Conservation (phyloP, 2,329 filamentous ascomycete species). For the Neonectria magnoliae region DNA sequence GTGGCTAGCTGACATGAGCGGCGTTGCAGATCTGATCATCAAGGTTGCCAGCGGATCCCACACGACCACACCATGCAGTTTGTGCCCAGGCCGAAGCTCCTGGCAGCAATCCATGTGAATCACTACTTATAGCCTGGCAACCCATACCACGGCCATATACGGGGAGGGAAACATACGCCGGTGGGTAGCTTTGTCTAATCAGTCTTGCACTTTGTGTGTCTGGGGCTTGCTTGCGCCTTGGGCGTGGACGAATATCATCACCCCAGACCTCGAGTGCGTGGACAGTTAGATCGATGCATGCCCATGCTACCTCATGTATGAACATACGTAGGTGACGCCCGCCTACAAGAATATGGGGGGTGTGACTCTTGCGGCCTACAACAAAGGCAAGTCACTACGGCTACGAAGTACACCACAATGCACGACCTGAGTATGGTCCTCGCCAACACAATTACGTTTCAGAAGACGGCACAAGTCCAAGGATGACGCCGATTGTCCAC, state of each 20-base stretch:
- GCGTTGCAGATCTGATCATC: conserved; percentile 26
- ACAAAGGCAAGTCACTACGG: neutral
- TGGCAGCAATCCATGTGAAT: conserved; percentile 17
- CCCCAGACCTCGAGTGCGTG: neutral
- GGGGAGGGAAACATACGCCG: neutral
- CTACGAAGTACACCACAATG: neutral
- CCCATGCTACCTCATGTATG: neutral
- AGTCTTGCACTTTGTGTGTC: neutral
- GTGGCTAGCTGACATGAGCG: neutral
- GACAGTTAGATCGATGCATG: neutral
- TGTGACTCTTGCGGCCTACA: neutral
- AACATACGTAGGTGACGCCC: neutral
- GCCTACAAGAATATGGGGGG: conserved; percentile 15
- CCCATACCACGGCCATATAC: neutral
- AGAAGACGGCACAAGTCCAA: neutral
- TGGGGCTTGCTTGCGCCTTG: neutral
- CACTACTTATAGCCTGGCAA: conserved; percentile 13
- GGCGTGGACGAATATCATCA: conserved; percentile 1
- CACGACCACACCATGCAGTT: conserved; percentile 17
- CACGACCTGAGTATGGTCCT: neutral
- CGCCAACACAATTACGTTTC: neutral
- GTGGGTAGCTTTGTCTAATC: neutral
- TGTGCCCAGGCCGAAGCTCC: conserved; percentile 7
- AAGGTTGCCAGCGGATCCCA: conserved; percentile 29
- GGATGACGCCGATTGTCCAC: neutral